Base-by-base conservation (phyloP, 371 early-diverging fungal species). In the Actinomortierella ambigua region DNA sequence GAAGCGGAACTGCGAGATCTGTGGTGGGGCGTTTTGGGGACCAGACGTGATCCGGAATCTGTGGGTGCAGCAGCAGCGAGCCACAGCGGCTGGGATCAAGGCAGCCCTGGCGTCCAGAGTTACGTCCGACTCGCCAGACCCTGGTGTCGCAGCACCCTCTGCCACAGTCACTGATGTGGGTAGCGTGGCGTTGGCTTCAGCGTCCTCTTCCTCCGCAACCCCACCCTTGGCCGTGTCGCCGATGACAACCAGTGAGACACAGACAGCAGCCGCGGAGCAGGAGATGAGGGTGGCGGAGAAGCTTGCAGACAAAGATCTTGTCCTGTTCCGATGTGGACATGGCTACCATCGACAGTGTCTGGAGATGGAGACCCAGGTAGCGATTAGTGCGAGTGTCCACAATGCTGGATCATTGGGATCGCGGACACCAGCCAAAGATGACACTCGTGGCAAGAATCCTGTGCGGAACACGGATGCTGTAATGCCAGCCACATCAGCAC, bases 271-370 rank as follows among this genome's bases (percentile, higher is more conserved):
- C 24, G 57, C 55, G 48, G 56, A 39, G 26, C 57, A 53, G 20
- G 47, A 58, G 17, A 57, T 48, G 49, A 28, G 23, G 4, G 20
- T 22, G 15, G 11, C 22, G 48, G 48, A 24, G 22, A 48, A 24
- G 22, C 22, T 7, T n/a, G 1, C 58, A 11, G 73, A 76, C 56
- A 78, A 68, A 56, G 78, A 76, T 23, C 48, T 85, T 18, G 39
- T 85, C 24, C 57, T 88, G 4, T 88, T 86, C 73, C 82, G 82
- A 17, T 86, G 86, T 64, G 85, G 84, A 1, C 88, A 86, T 69
- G 83, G 79, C 41, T 88, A 82, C 51, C 88, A 88, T 62, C 80
- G 77, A 17, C 80, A 82, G 22, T 88, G 88, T 42, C 61, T 86
- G 13, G 78, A 84, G 41, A 77, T 70, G 64, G 78, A 77, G 28